Evolutionary conservation across 2,329 filamentous ascomycete genomes (phyloP).

Genomic region (Diaporthe helianthi): DNA sequence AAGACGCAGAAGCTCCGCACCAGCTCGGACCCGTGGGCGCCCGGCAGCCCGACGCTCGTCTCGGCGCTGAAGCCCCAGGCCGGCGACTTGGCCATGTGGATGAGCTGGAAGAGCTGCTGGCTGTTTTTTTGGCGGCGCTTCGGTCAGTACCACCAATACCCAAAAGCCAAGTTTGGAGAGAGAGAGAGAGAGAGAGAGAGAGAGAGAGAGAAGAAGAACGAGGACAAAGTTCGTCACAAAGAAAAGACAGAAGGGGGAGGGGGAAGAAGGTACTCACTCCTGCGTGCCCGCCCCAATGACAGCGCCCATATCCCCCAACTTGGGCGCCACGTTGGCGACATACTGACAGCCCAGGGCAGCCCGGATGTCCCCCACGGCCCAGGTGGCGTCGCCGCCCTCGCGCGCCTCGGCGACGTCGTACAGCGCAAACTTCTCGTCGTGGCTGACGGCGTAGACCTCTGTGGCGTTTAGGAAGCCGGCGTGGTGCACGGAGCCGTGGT

Average conservation of each 20-base stretch:
- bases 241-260: too few relatives aligned
- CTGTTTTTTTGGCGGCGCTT: constrained; percentile 42
- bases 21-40: constrained; percentile 69
- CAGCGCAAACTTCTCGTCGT: constrained; percentile 79
- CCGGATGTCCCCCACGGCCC: constrained; percentile 74
- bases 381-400: constrained; percentile 63
- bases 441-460: constrained; percentile 75
- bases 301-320: constrained; percentile 64
- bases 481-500: constrained; percentile 78
- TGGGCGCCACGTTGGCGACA: constrained; percentile 69
- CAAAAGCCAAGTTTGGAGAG: too few relatives aligned
- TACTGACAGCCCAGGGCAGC: constrained; percentile 74
- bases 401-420: constrained; percentile 72
- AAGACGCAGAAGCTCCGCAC: constrained; percentile 70
- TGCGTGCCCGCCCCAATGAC: constrained; percentile 72
- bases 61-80: constrained; percentile 63
- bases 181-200: too few relatives aligned
- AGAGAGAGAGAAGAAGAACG: too few relatives aligned
- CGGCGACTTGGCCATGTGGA: constrained; percentile 62
- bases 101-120: constrained; percentile 63
- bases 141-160: not conserved
- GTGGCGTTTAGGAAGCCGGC: constrained; percentile 72
- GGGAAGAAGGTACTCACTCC: constrained; percentile 57
- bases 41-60: constrained; percentile 64
- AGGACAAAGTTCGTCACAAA: too few relatives aligned